Percentiles rank a stretch among this genome's conserved stretches.
Evolutionary conservation across 768 basidiomycete genomes (phyloP).

Genomic region (Boletales sp.): DNA sequence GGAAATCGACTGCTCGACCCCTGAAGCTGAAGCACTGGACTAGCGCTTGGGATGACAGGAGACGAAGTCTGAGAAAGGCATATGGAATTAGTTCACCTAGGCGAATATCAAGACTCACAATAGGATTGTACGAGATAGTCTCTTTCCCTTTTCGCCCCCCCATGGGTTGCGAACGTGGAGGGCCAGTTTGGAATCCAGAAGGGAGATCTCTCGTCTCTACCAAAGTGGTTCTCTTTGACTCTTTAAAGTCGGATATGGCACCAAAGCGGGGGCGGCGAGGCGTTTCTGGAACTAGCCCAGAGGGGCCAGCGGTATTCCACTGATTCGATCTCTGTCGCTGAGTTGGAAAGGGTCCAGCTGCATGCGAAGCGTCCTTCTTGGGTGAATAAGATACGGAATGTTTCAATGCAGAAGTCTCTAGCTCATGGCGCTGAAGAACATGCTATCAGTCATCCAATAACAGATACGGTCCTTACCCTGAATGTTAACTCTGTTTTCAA

Average conservation of each 20-base stretch:
- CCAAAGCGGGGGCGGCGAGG: conserved; percentile 37
- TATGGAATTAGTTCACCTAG: neutral
- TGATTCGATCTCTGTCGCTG: conserved; percentile 38
- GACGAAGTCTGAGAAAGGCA: conserved; percentile 3
- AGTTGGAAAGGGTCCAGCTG: conserved; percentile 37
- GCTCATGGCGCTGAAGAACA: conserved; percentile 57
- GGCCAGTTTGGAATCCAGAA: conserved; percentile 23
- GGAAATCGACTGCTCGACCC: conserved; percentile 2
- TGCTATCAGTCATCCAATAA: conserved; percentile 10
- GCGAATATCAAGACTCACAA: conserved; percentile 2
- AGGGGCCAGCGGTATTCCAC: conserved; percentile 24
- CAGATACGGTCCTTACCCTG: conserved; percentile 45
- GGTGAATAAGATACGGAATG: conserved; percentile 44
- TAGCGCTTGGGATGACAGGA: conserved; percentile 22
- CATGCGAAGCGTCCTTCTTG: conserved; percentile 41
- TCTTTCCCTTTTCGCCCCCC: conserved; percentile 18
- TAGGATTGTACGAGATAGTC: neutral
- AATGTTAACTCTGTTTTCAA: conserved; percentile 66
- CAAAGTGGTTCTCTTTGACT: conserved; percentile 11
- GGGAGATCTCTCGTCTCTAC: conserved; percentile 20
- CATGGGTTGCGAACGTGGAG: conserved; percentile 17
- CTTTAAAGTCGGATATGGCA: conserved; percentile 23
- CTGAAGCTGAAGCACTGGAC: conserved; percentile 16
- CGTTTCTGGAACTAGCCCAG: conserved; percentile 31
- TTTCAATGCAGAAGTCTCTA: conserved; percentile 55